Evolutionary conservation across 78 protist species (phyloP).

Genomic region (Dictyostelium citrinum): DNA sequence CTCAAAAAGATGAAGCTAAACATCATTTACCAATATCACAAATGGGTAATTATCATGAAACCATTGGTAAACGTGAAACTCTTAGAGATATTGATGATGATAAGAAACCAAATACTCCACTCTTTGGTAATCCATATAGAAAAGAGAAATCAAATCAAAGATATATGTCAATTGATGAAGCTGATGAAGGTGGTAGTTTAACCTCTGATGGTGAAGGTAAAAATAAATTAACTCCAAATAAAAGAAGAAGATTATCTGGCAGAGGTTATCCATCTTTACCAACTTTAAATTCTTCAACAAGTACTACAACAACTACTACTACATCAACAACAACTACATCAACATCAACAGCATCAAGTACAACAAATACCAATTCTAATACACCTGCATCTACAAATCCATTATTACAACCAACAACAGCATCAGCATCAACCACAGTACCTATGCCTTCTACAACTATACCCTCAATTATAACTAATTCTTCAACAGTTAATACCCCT

Average conservation of each 20-base stretch:
- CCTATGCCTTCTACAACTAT: too few species aligned
- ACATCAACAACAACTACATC: neutral
- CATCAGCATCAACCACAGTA: too few species aligned
- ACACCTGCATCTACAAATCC: too few species aligned
- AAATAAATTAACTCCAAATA: neutral
- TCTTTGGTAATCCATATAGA: constrained; percentile 83
- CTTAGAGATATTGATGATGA: constrained; percentile 71
- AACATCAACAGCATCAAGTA: neutral
- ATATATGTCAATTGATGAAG: constrained; percentile 70
- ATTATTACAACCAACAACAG: too few species aligned
- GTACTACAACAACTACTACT: neutral
- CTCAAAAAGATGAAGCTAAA: constrained; percentile 28
- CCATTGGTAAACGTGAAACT: constrained; percentile 22
- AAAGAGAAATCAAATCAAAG: constrained; percentile 39
- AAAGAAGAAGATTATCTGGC: constrained; percentile 18
- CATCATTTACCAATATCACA: constrained; percentile 68
- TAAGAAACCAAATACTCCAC: constrained; percentile 23
- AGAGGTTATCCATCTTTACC: constrained; percentile 6
- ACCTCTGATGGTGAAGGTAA: too few species aligned
- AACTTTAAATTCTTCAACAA: neutral
- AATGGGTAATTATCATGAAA: constrained; percentile 78
- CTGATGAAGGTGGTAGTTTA: constrained; percentile 7
- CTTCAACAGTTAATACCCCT: too few species aligned
- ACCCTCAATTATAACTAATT: too few species aligned
- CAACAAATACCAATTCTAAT: too few species aligned